Percentiles rank a stretch among this genome's conserved stretches.
Evolutionary conservation across 2,329 filamentous ascomycete genomes (phyloP).

Genomic region (Diaporthe australafricana): DNA sequence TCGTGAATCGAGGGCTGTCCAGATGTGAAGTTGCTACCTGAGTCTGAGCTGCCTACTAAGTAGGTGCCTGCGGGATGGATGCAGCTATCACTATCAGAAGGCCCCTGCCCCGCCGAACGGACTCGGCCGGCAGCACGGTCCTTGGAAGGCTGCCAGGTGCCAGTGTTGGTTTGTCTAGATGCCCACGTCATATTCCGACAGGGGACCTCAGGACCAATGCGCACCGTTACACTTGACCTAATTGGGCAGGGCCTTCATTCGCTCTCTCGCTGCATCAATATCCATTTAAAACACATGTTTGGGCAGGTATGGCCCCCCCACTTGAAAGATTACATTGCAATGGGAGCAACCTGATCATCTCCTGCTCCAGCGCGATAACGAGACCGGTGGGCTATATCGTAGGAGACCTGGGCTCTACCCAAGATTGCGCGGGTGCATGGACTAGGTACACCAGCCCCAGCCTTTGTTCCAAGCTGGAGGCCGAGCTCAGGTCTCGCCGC

Average conservation of each 20-base stretch:
- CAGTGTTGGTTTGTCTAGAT: neutral
- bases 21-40: slow-evolving; percentile 1
- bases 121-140: slow-evolving; percentile 31
- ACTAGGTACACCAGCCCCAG: neutral
- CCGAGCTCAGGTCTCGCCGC: neutral
- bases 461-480: slow-evolving; percentile 13
- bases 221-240: neutral
- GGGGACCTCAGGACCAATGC: neutral
- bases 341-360: neutral
- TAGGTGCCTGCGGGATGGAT: slow-evolving; percentile 20
- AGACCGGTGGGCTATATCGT: neutral
- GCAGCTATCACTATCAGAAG: slow-evolving; percentile 13
- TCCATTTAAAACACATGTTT: neutral
- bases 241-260: neutral
- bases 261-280: too few relatives aligned
- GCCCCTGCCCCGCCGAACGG: slow-evolving; percentile 22
- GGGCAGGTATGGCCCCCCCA: neutral
- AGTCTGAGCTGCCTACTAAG: neutral
- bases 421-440: neutral
- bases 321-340: neutral
- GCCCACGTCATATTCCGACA: slow-evolving; percentile 22
- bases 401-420: neutral
- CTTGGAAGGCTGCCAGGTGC: neutral
- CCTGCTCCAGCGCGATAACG: neutral
- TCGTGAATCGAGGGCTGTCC: neutral